Evolutionary conservation across 108 stramenopile species (phyloP).

Genomic region (Fistulifera pelliculosa): DNA sequence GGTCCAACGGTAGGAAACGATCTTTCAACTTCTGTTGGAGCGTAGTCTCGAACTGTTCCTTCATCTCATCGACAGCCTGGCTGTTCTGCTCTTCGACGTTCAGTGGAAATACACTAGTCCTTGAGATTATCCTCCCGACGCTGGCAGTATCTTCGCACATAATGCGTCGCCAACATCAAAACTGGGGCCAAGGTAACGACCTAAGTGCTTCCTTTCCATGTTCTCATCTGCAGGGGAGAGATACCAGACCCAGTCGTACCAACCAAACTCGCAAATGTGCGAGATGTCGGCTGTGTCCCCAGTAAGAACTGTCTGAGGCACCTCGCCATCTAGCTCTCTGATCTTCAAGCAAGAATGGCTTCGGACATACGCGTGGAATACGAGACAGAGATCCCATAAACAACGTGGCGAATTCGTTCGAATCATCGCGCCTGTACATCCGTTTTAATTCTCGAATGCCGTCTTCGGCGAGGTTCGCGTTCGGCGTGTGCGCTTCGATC

Average conservation of each 20-base stretch:
- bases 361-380: conserved; percentile 10
- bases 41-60: background rate
- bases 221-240: background rate
- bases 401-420: background rate
- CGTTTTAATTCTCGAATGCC: conserved; percentile 20
- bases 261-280: conserved; percentile 22
- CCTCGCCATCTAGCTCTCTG: conserved; percentile 12
- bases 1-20: background rate
- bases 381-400: conserved; percentile 25
- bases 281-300: conserved; percentile 37
- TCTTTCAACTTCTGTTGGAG: background rate
- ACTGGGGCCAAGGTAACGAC: conserved; percentile 20
- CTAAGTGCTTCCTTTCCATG: conserved; percentile 8
- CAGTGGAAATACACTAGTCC: conserved; percentile 6
- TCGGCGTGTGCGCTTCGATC: conserved; percentile 21
- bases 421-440: conserved; percentile 9
- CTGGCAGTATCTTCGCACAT: conserved; percentile 12
- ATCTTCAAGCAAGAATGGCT: conserved; percentile 15
- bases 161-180: conserved; percentile 10
- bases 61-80: background rate
- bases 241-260: conserved; percentile 27
- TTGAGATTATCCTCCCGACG: conserved; percentile 10
- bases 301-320: conserved; percentile 14
- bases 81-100: conserved; percentile 3
- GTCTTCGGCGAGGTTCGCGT: conserved; percentile 20